A percentile compares a stretch with the other conserved stretches of the same genome.
These are phyloP conservation scores for Kewa caespitosa DNA, from an alignment of 179 eudicot species.

Conservation along the genomic window DNA sequence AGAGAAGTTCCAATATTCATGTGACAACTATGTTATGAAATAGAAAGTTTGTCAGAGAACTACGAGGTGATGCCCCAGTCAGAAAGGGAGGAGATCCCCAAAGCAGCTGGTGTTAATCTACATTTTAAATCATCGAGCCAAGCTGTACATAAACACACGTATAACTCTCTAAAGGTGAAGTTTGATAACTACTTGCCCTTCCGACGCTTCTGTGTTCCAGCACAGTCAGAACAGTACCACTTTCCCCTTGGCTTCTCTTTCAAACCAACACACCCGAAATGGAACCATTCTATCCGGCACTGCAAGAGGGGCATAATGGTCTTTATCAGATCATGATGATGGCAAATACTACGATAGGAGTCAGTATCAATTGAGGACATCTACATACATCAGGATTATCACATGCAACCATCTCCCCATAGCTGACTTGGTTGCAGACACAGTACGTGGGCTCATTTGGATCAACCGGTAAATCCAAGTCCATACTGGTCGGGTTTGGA, in stretches of 20 bases:
- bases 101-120: not conserved
- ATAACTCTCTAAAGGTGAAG: not conserved
- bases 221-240: conserved; percentile 85
- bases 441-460: conserved; percentile 98
- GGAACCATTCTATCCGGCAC: conserved; percentile 99
- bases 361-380: not conserved
- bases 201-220: conserved; percentile 55
- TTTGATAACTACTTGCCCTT: conserved; percentile 43
- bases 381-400: conserved; percentile 77
- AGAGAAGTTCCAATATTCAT: no score
- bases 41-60: not conserved
- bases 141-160: not conserved
- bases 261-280: conserved; percentile 86
- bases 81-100: not conserved
- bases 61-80: not conserved
- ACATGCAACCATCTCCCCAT: conserved; percentile 96
- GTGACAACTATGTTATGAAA: no score
- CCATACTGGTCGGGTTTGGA: conserved; percentile 73
- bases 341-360: not conserved
- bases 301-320: conserved; percentile 33
- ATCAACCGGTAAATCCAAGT: conserved; percentile 91
- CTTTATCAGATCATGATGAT: conserved; percentile 18
- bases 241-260: conserved; percentile 91
- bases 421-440: conserved; percentile 97
- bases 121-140: not conserved